A percentile compares a stretch with the other conserved stretches of the same genome.
phyloP scores from a whole-genome alignment of 1,139 yeast species.

The Eremothecium coryli region DNA sequence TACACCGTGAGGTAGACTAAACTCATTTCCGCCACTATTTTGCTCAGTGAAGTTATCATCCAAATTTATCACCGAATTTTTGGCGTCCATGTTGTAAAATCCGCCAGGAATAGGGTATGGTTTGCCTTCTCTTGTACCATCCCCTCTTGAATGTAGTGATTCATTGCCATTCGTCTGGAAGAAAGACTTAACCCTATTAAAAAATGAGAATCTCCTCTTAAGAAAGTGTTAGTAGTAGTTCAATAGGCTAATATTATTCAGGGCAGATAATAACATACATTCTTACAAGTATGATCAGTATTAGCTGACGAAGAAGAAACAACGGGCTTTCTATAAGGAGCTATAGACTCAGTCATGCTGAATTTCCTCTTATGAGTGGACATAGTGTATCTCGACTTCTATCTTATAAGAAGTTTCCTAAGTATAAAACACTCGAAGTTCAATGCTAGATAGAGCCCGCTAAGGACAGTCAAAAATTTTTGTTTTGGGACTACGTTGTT shows the following conservation, averaged over 20 bases:
- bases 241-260: not conserved
- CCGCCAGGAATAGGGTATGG: constrained; percentile 10
- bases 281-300: not conserved
- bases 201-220: constrained; percentile 7
- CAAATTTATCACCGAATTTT: constrained; percentile 1
- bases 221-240: not conserved
- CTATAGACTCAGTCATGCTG: constrained; percentile 9
- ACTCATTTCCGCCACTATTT: not conserved
- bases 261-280: constrained; percentile 5
- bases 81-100: constrained; percentile 8
- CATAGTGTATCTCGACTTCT: constrained; percentile 5
- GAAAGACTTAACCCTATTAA: constrained; percentile 10
- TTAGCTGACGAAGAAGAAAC: not conserved
- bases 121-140: not conserved
- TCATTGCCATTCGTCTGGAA: constrained; percentile 4
- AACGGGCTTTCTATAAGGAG: constrained; percentile 21
- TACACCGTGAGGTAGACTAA: constrained; percentile 3
- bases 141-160: not conserved
- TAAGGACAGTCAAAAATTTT: too few relatives aligned
- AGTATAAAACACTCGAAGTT: not conserved
- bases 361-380: constrained; percentile 4
- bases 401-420: not conserved
- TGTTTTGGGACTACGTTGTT: not conserved
- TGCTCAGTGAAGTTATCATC: not conserved
- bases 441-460: not conserved